Evolutionary conservation across 2,329 filamentous ascomycete genomes (phyloP).

Genomic region (Purpureocillium lavendulum): DNA sequence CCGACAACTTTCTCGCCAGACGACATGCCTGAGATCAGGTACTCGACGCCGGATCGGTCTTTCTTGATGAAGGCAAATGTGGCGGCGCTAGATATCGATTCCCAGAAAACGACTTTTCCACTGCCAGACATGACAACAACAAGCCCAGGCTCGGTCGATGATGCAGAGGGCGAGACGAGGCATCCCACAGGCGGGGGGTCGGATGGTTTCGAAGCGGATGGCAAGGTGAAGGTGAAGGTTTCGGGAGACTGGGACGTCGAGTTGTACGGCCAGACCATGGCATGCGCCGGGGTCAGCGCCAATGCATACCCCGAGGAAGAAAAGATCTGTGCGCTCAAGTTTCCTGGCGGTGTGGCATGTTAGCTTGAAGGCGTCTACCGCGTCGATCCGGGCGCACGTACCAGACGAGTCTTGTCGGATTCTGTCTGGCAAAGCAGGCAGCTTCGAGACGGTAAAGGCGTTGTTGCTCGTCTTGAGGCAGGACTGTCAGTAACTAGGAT

Average conservation of each 20-base stretch:
- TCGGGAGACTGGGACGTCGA: conserved; percentile 60
- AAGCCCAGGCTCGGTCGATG: conserved; percentile 74
- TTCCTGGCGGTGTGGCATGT: conserved; percentile 50
- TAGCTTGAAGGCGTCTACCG: conserved; percentile 28
- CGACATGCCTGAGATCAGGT: conserved; percentile 63
- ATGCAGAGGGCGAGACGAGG: conserved; percentile 70
- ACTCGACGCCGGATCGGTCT: conserved; percentile 71
- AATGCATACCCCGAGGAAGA: conserved; percentile 66
- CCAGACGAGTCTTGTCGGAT: conserved; percentile 59
- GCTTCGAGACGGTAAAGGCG: conserved; percentile 77
- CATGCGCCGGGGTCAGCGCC: conserved; percentile 70
- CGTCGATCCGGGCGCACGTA: conserved; percentile 34
- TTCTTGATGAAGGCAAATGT: conserved; percentile 77
- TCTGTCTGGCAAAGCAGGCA: conserved; percentile 73
- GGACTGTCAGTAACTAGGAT: conserved; percentile 11
- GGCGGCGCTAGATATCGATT: conserved; percentile 83
- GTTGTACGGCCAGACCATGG: conserved; percentile 85
- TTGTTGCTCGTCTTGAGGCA: conserved; percentile 64
- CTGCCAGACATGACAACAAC: conserved; percentile 77
- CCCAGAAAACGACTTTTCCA: conserved; percentile 89
- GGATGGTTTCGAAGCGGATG: conserved; percentile 57
- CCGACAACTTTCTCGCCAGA: conserved; percentile 71
- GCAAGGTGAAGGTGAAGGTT: conserved; percentile 72
- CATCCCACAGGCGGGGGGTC: conserved; percentile 76
- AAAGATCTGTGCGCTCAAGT: conserved; percentile 32